These are phyloP conservation scores for Dryas drummondii DNA, from an alignment of 306 rosid species.

Conservation along the genomic window DNA sequence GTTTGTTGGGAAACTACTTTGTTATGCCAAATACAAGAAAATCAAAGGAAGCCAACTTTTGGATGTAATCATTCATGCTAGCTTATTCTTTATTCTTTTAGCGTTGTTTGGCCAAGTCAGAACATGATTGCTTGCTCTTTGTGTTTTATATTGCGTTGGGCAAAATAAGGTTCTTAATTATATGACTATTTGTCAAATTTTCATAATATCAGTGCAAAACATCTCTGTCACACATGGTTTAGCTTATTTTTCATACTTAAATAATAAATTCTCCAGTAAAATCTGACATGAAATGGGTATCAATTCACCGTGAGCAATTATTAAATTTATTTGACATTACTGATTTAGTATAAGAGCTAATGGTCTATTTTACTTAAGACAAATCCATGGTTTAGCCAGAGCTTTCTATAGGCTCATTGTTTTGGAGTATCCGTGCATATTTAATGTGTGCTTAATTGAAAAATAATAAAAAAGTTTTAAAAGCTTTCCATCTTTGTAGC, in stretches of 20 bases:
- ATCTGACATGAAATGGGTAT: not conserved
- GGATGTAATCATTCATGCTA: not conserved
- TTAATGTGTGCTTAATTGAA: not conserved
- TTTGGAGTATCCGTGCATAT: not conserved
- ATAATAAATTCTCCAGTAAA: not conserved
- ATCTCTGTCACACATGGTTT: conserved; percentile 10
- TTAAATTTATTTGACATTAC: not conserved
- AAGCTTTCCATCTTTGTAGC: not conserved
- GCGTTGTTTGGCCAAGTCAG: not conserved
- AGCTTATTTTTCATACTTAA: not conserved
- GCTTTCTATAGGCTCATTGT: not conserved
- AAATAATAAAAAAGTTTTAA: not conserved
- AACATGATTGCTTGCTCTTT: not conserved
- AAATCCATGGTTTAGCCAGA: not conserved
- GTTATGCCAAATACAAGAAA: not conserved
- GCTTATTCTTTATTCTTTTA: too few species aligned
- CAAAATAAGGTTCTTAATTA: not conserved
- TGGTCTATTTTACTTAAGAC: not conserved
- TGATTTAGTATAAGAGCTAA: not conserved
- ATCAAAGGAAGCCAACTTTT: not conserved
- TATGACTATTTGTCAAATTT: not conserved
- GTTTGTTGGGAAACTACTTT: not conserved
- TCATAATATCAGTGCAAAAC: not conserved
- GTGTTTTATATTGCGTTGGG: not conserved
- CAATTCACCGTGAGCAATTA: not conserved